These are phyloP conservation scores for Nicotiana undulata DNA, from an alignment of 257 asterid species.

Conservation along the genomic window DNA sequence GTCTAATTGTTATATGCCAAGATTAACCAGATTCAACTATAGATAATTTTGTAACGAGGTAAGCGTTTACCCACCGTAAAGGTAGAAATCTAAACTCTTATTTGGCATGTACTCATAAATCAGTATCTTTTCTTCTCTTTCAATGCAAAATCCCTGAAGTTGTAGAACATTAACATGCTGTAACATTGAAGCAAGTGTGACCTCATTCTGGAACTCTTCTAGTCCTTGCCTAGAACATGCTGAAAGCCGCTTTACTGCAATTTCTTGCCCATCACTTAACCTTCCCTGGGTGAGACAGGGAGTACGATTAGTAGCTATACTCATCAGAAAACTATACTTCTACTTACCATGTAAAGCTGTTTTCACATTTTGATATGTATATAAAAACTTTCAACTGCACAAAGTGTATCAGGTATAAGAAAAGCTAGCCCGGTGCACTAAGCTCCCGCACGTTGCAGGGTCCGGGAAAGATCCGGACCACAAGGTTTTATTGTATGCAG, in stretches of 20 bases:
- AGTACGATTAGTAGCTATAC: background rate
- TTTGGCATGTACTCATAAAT: constrained; percentile 32
- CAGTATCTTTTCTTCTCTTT: constrained; percentile 26
- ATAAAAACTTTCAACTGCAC: background rate
- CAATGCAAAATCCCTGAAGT: constrained; percentile 22
- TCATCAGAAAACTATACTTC: background rate
- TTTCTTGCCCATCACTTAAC: constrained; percentile 19
- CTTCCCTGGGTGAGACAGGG: constrained; percentile 21
- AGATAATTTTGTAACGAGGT: background rate
- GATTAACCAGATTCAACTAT: background rate
- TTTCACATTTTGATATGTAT: background rate
- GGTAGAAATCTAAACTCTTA: constrained; percentile 21
- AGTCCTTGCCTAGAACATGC: constrained; percentile 26
- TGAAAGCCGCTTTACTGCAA: constrained; percentile 34
- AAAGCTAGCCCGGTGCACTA: too few relatives aligned
- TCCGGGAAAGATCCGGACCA: too few relatives aligned
- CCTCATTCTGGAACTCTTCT: constrained; percentile 32
- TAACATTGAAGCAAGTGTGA: constrained; percentile 23
- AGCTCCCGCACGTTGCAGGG: too few relatives aligned
- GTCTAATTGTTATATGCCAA: background rate
- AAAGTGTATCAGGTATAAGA: too few relatives aligned
- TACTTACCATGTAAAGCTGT: background rate
- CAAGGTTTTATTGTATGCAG: too few relatives aligned
- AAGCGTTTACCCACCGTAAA: constrained; percentile 17
- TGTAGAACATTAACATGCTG: constrained; percentile 33